Base-by-base conservation (phyloP, 2,329 filamentous ascomycete genomes). In the Aurifilum marmelostoma region DNA sequence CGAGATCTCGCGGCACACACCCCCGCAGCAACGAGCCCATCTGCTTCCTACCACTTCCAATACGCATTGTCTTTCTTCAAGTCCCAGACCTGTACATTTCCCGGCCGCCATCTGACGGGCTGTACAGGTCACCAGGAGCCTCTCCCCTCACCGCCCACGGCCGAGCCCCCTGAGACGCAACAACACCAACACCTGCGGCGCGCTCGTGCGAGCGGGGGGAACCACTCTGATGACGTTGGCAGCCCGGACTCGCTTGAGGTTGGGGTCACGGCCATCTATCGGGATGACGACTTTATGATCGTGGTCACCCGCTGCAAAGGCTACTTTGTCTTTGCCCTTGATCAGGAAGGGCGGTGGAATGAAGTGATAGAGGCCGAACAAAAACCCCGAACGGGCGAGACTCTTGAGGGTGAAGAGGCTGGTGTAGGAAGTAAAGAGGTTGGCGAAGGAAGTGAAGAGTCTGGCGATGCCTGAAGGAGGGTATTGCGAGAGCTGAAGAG, bases 211-310 rank as follows among this genome's bases (percentile, higher is more conserved):
- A n/a, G n/a, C n/a, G n/a, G n/a, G 34, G 34, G 34, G 8, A 8
- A 8, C 34, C 34, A 4, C 34, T 34, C 34, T 34, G 34, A 34
- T 34, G 34, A 34, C 34, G n/a, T 34, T 34, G 34, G 34, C 34
- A 4, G 34, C 34, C 4, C 5, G 11, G 9, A 39, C 5, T 7
- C 37, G 37, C 7, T 9, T 7, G 37, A 39, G 37, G 37, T 7
- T 14, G 21, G 27, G 18, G 24, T 18, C 1, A 5, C 24, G 29
- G n/a, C 9, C 2, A 59, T 68, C 9, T 39, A 58, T 14, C 56
- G 18, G 27, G 68, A 70, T 16, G 68, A 68, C 4, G 50, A 68
- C 14, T 68, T 68, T 32, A 27, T 70, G 39, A 39, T 70, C n/a
- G 14, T 63, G 24, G 3, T 63, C 4, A 62, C 27, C 21, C 14